phyloP scores from a whole-genome alignment of 768 basidiomycete species.

The Vararia minispora region DNA sequence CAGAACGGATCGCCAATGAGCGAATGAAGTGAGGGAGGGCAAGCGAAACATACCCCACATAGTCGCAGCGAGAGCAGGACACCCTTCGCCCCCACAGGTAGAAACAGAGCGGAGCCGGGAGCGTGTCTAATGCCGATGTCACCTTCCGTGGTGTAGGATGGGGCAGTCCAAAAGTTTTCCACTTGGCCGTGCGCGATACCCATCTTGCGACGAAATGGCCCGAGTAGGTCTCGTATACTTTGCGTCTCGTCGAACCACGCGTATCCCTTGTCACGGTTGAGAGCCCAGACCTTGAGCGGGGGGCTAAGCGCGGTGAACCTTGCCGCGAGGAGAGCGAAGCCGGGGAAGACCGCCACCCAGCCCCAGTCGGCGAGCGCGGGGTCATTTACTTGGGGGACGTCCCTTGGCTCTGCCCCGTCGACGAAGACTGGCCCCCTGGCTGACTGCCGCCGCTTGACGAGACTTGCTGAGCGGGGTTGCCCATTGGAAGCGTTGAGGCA shows the following conservation, averaged over 20 bases:
- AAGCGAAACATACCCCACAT: slow-evolving; percentile 47
- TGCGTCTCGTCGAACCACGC: slow-evolving; percentile 41
- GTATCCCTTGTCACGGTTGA: slow-evolving; percentile 28
- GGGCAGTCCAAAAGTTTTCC: slow-evolving; percentile 50
- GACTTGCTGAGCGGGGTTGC: slow-evolving; percentile 37
- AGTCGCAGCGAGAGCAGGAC: slow-evolving; percentile 49
- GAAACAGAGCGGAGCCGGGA: slow-evolving; percentile 43
- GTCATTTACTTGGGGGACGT: slow-evolving; percentile 50
- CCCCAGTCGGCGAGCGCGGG: slow-evolving; percentile 50
- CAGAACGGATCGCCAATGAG: neutral
- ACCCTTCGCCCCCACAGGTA: slow-evolving; percentile 49
- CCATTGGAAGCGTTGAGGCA: slow-evolving; percentile 58
- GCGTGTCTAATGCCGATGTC: slow-evolving; percentile 51
- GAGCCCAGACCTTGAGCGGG: slow-evolving; percentile 42
- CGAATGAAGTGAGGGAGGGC: too few relatives aligned
- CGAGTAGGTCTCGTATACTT: slow-evolving; percentile 37
- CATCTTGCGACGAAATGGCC: slow-evolving; percentile 56
- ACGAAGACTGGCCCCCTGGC: slow-evolving; percentile 46
- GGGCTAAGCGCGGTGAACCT: slow-evolving; percentile 43
- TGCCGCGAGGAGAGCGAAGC: slow-evolving; percentile 47
- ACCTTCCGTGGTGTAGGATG: slow-evolving; percentile 50
- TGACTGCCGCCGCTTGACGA: slow-evolving; percentile 14
- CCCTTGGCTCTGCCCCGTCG: slow-evolving; percentile 39
- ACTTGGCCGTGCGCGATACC: slow-evolving; percentile 40
- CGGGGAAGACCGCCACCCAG: slow-evolving; percentile 49